Percentiles rank a stretch among this genome's conserved stretches.
Conservation (phyloP, 257 asterid genomes). For the Parsonsia alboflavescens region DNA sequence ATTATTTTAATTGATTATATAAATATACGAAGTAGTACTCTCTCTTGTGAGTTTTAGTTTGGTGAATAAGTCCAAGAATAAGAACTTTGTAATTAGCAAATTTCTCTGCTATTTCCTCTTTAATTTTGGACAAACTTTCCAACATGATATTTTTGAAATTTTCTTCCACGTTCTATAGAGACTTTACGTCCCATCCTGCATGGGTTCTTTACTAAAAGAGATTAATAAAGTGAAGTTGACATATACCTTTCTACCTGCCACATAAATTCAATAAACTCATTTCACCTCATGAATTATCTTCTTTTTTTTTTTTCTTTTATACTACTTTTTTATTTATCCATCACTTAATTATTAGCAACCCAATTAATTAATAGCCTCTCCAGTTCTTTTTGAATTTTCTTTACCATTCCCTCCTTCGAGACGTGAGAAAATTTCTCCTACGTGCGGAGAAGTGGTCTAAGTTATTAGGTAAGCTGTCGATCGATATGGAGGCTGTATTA, state of each 20-base stretch:
- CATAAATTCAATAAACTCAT: background rate
- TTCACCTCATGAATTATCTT: too few species aligned
- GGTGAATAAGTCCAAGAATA: background rate
- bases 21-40: too few species aligned
- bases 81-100: background rate
- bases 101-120: background rate
- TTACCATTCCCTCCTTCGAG: background rate
- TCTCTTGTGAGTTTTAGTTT: background rate
- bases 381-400: too few species aligned
- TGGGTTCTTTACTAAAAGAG: background rate
- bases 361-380: background rate
- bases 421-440: background rate
- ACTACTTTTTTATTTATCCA: background rate
- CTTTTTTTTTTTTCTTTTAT: background rate
- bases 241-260: background rate
- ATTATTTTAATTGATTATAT: too few species aligned
- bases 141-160: background rate
- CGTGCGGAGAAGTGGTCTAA: background rate
- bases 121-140: background rate
- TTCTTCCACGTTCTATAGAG: background rate
- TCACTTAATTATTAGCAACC: background rate
- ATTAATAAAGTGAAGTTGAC: background rate
- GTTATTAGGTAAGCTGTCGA: background rate
- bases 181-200: constrained; percentile 6
- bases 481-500: too few species aligned